These are phyloP conservation scores for Candida dubliniensis DNA, from an alignment of 1,139 yeast species.

Conservation along the genomic window DNA sequence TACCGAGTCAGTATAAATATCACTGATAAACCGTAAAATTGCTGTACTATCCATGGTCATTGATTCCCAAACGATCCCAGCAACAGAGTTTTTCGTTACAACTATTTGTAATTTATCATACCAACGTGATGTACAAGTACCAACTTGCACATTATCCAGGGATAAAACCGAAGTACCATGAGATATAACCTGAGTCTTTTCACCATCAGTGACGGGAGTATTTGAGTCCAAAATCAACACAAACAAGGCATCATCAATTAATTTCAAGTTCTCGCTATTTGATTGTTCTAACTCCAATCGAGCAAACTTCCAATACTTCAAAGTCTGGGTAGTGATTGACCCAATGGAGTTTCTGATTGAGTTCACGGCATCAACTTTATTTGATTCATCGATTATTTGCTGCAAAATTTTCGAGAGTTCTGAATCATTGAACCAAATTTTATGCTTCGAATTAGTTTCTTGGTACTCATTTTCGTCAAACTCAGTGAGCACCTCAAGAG, in stretches of 20 bases:
- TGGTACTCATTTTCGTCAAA: slow-evolving; percentile 32
- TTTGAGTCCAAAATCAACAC: slow-evolving; percentile 65
- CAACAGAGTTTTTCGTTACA: slow-evolving; percentile 67
- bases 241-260: slow-evolving; percentile 65
- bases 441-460: slow-evolving; percentile 24
- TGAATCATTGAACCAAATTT: slow-evolving; percentile 52
- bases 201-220: slow-evolving; percentile 52
- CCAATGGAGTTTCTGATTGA: slow-evolving; percentile 60
- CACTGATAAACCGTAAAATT: slow-evolving; percentile 70
- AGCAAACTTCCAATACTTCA: slow-evolving; percentile 61
- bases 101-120: slow-evolving; percentile 73
- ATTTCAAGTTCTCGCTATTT: slow-evolving; percentile 43
- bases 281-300: slow-evolving; percentile 49
- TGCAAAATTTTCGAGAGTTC: slow-evolving; percentile 55
- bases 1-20: slow-evolving; percentile 72
- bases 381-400: slow-evolving; percentile 48
- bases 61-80: slow-evolving; percentile 75
- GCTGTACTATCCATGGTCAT: slow-evolving; percentile 80
- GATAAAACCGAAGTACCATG: slow-evolving; percentile 66
- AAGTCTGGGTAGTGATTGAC: slow-evolving; percentile 67
- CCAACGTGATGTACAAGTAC: slow-evolving; percentile 79
- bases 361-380: slow-evolving; percentile 37
- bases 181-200: slow-evolving; percentile 47
- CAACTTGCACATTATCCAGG: slow-evolving; percentile 59
- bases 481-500: slow-evolving; percentile 53